These are phyloP conservation scores for Gastrodia elata DNA, from an alignment of 106 monocot species.

Conservation along the genomic window DNA sequence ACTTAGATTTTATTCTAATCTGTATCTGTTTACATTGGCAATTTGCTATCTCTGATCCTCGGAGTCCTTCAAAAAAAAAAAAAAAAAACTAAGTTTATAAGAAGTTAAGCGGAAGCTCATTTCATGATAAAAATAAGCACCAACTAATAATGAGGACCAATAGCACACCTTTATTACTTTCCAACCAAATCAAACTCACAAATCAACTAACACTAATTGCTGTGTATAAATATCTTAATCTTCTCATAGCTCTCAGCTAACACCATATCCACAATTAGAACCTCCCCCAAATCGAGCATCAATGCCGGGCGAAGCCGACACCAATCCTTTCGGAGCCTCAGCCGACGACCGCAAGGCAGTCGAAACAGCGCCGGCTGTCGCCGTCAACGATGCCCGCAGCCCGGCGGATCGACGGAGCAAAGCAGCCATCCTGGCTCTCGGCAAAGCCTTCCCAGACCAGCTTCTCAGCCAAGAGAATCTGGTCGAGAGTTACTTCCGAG, in stretches of 20 bases:
- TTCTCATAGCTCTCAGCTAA: neutral
- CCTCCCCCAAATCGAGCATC: neutral
- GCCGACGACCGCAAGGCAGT: neutral
- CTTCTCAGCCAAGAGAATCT: constrained; percentile 51
- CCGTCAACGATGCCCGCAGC: no score
- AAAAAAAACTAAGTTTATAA: no score
- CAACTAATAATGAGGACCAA: neutral
- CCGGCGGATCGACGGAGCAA: constrained; percentile 10
- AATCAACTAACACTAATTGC: neutral
- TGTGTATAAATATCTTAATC: neutral
- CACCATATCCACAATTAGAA: neutral
- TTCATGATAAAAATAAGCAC: neutral
- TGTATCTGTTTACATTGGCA: no score
- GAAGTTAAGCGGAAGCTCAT: neutral
- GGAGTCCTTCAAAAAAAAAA: no score
- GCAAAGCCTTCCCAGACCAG: constrained; percentile 65
- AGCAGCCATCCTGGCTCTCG: constrained; percentile 43
- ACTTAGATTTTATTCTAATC: no score
- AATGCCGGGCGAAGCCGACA: neutral
- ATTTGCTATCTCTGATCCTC: no score
- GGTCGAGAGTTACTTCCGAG: constrained; percentile 44
- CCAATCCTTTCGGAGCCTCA: no score
- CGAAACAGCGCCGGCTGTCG: neutral
- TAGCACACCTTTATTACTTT: neutral
- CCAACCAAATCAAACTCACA: neutral